Evolutionary conservation across 1,284 basidiomycete species (phyloP), one percentile per base, ranked within the genome.

Genomic region (Coniferiporia sulphurascens): DNA sequence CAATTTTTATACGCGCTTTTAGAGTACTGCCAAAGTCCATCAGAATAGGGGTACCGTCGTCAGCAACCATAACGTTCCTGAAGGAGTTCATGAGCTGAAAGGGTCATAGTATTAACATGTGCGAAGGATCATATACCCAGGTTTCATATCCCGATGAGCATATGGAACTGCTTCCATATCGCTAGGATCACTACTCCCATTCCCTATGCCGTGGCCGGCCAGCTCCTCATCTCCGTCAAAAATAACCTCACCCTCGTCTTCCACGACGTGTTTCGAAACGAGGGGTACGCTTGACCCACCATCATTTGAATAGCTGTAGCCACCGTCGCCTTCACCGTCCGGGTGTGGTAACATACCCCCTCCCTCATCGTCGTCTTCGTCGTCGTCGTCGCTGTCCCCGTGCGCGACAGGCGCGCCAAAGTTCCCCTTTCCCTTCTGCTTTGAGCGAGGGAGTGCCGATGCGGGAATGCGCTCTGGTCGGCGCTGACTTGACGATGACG

Each of bases 11-110:
- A 43, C 92, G 81, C 7, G 94, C 94, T 67, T 87, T 88, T 68
- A 87, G 78, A 4, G 87, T 85, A 63, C 93, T 96, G 13, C 96
- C 96, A 74, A 99, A 96, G 75, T 99, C 96, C 96, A 99, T 99
- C 15, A 99, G 82, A 64, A 99, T 91, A 0, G 95, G 91, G 10
- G 85, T 66, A 4, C 91, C 93, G 61, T 97, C 92, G 68, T 98
- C 95, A 5, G 93, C 81, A 59, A 99, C 83, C 95, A 99, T 99
- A 60, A 99, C 83, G 71, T 99, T 99, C 45, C 93, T 95, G 63
- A 3, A 54, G 34, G 7, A 48, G 44, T 8, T 21, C n/a, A 21
- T 21, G 3, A 46, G 17, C 8, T 21, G 2, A 38, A 56, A 19
- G 43, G n/a, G 46, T 54, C 22, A 41, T 34, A 38, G 34, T 22